Base-by-base conservation (phyloP, 495 filamentous ascomycete genomes). In the Aspergillus haitiensis region DNA sequence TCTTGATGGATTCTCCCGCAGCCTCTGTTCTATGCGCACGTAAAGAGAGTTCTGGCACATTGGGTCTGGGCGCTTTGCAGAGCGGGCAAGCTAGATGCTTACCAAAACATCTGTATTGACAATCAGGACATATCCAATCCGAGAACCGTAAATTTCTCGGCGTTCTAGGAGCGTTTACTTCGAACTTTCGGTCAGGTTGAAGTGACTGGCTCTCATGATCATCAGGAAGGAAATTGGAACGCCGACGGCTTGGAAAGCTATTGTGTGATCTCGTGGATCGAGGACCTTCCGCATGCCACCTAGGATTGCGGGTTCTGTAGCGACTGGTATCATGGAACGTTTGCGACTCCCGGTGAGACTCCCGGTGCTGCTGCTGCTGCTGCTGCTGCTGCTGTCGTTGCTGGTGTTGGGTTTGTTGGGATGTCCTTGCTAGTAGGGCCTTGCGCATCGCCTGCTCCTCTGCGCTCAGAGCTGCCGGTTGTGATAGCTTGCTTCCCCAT, bases 61-160 rank as follows among this genome's bases (percentile, higher is more conserved):
- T 42, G n/a, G 70, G 72, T 55, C 70, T 63, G 34, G 61, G 35
- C 8, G 69, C 55, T 34, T 64, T 64, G 59, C 75, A 78, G 44
- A 55, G 64, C 21, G 72, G 72, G 53, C 75, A 78, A 7, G 6
- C 2, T 1, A 3, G 42, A 27, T 70, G 59, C 36, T 52, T 67
- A 2, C 68, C 67, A 40, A 64, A 72, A 27, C 70, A 70, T 27
- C 7, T 3, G 10, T 52, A 56, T 33, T 54, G 47, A 47, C 75
- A 78, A n/a, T 61, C 39, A 12, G 70, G 72, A 52, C 75, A 78
- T 4, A 12, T 64, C 75, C 75, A 78, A 58, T 74, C 67, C 8
- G 15, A 45, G 12, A 31, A n/a, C 27, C 63, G 62, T 31, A 66
- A 13, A 36, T 65, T 12, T 12, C 32, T 16, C 2, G 57, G 60